These are phyloP conservation scores for Metschnikowia gruessii DNA, from an alignment of 805 yeast genomes.

Conservation along the genomic window DNA sequence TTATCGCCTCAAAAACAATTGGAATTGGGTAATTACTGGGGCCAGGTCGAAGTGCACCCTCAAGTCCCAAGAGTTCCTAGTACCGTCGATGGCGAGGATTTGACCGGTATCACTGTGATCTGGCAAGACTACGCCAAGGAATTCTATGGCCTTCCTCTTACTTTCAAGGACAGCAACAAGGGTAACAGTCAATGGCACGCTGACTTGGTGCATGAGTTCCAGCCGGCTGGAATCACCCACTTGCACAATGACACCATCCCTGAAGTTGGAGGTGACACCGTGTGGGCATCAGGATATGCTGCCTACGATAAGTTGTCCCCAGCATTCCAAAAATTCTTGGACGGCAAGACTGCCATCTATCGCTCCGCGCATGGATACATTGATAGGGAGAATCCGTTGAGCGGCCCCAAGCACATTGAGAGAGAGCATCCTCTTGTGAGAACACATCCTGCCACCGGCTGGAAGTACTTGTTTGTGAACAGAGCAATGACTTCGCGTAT, in stretches of 20 bases:
- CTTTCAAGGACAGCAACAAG: constrained; percentile 27
- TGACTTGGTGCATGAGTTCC: constrained; percentile 53
- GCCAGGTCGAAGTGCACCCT: constrained; percentile 27
- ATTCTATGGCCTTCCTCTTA: constrained; percentile 24
- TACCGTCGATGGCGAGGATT: constrained; percentile 13
- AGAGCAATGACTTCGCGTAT: constrained; percentile 31
- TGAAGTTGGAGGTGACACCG: constrained; percentile 52
- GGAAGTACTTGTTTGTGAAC: constrained; percentile 32
- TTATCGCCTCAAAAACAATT: constrained; percentile 31
- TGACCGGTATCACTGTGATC: constrained; percentile 29
- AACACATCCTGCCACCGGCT: constrained; percentile 35
- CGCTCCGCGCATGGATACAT: constrained; percentile 39
- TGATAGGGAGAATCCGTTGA: constrained; percentile 34
- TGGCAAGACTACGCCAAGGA: constrained; percentile 30
- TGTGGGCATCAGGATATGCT: constrained; percentile 58
- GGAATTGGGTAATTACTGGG: constrained; percentile 32
- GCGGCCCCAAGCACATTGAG: constrained; percentile 29
- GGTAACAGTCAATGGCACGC: constrained; percentile 39
- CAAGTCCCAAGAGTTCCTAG: constrained; percentile 21
- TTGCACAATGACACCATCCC: constrained; percentile 53
- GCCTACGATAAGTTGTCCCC: constrained; percentile 56
- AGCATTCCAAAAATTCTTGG: constrained; percentile 48
- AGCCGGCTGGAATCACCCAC: constrained; percentile 56
- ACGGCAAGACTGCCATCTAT: constrained; percentile 49
- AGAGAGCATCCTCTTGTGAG: constrained; percentile 32